These are phyloP conservation scores for Fragilariopsis cylindrus DNA, from an alignment of 108 stramenopile genomes.

Conservation along the genomic window DNA sequence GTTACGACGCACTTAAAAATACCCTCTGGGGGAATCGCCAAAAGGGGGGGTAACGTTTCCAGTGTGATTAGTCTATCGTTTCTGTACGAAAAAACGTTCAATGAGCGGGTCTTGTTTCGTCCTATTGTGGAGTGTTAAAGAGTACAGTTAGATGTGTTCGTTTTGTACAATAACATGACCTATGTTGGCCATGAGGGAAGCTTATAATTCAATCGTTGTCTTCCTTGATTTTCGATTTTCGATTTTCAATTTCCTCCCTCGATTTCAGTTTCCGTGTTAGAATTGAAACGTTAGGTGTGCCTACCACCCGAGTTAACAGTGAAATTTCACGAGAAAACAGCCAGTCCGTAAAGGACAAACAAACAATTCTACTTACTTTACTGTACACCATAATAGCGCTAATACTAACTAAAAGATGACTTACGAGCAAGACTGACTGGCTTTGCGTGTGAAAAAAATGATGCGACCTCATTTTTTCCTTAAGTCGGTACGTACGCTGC, in stretches of 20 bases:
- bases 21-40: constrained; percentile 4
- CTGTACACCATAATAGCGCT: too few species aligned
- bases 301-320: background rate
- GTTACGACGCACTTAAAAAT: background rate
- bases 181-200: background rate
- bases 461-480: too few species aligned
- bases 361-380: too few species aligned
- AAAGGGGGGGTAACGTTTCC: background rate
- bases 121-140: background rate
- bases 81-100: constrained; percentile 4
- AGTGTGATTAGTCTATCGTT: constrained; percentile 1
- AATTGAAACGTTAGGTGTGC: background rate
- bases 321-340: too few species aligned
- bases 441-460: too few species aligned
- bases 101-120: constrained; percentile 12
- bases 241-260: background rate
- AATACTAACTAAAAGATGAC: too few species aligned
- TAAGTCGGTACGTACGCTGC: too few species aligned
- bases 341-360: too few species aligned
- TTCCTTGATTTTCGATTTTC: background rate
- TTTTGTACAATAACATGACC: background rate
- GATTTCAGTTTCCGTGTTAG: background rate
- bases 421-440: too few species aligned
- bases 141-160: background rate
- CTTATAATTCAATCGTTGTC: background rate